Evolutionary conservation across 305 asterid genomes (phyloP).

Genomic region (Ilex paraguariensis): DNA sequence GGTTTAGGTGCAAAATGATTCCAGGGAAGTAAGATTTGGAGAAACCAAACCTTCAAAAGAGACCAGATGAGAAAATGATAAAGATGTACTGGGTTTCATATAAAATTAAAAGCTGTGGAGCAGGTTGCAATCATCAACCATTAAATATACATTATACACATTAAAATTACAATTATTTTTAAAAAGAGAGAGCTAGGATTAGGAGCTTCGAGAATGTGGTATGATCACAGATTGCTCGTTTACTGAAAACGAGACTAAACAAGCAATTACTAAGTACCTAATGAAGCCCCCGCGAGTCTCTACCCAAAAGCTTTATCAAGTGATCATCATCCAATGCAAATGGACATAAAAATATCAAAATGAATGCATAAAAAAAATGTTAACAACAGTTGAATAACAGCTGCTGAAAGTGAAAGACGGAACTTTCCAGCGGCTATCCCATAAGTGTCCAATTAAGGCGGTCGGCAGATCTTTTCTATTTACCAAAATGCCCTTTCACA

Average conservation of each 20-base stretch:
- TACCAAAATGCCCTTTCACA: conserved; percentile 19
- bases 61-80: background rate
- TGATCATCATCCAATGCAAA: conserved; percentile 20
- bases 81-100: background rate
- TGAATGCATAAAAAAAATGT: conserved; percentile 24
- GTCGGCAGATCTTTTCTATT: conserved; percentile 15
- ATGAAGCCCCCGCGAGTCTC: conserved; percentile 37
- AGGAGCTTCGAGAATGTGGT: conserved; percentile 63
- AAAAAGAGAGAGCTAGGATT: conserved; percentile 25
- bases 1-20: background rate
- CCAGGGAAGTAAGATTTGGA: background rate
- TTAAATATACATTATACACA: conserved; percentile 13
- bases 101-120: conserved; percentile 40
- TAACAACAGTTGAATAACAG: conserved; percentile 23
- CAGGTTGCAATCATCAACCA: conserved; percentile 39
- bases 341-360: conserved; percentile 11
- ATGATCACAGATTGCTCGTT: conserved; percentile 50
- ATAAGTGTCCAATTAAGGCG: conserved; percentile 19
- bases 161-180: conserved; percentile 17
- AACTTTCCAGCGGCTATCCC: conserved; percentile 26
- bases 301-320: conserved; percentile 23
- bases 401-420: conserved; percentile 46
- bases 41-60: background rate
- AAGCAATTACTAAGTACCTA: conserved; percentile 27
- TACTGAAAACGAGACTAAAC: conserved; percentile 40